Conservation (phyloP, 75 land plant genomes). For the Larix kaempferi region DNA sequence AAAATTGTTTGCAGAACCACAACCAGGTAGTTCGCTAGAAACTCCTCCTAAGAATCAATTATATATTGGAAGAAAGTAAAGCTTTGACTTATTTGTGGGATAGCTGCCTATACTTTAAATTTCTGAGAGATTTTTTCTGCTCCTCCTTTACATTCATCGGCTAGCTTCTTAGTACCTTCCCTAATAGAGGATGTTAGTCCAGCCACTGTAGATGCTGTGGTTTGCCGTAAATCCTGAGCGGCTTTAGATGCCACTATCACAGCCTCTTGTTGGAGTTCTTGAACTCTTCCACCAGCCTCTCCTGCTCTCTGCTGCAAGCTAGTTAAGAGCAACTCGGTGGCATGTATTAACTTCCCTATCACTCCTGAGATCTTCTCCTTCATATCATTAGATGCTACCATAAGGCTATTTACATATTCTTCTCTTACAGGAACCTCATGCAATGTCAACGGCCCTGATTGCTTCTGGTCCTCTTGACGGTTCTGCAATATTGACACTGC, state of each 20-base stretch:
- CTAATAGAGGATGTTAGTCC: conserved; percentile 21
- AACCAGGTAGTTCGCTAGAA: too few species aligned
- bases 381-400: conserved; percentile 29
- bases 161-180: conserved; percentile 57
- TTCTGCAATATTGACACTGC: conserved; percentile 51
- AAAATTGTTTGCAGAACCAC: too few species aligned
- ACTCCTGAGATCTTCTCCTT: conserved; percentile 21
- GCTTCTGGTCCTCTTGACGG: conserved; percentile 1
- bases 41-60: too few species aligned
- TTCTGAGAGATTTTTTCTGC: conserved; percentile 76
- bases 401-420: conserved; percentile 36
- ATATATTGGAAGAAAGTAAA: too few species aligned
- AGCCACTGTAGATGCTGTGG: conserved; percentile 19
- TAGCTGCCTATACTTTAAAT: conserved; percentile 41
- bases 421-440: conserved; percentile 25
- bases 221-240: conserved; percentile 27
- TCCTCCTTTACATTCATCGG: conserved; percentile 80
- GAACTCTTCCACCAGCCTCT: conserved; percentile 9
- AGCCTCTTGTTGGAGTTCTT: conserved; percentile 20
- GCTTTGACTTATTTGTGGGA: too few species aligned
- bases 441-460: conserved; percentile 14
- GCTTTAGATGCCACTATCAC: conserved; percentile 17
- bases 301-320: conserved; percentile 23
- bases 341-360: conserved; percentile 40
- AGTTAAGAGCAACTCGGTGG: conserved; percentile 20